A percentile compares a stretch with the other conserved stretches of the same genome.
These are phyloP conservation scores for Candida mattraensis DNA, from an alignment of 805 yeast species.

Conservation along the genomic window DNA sequence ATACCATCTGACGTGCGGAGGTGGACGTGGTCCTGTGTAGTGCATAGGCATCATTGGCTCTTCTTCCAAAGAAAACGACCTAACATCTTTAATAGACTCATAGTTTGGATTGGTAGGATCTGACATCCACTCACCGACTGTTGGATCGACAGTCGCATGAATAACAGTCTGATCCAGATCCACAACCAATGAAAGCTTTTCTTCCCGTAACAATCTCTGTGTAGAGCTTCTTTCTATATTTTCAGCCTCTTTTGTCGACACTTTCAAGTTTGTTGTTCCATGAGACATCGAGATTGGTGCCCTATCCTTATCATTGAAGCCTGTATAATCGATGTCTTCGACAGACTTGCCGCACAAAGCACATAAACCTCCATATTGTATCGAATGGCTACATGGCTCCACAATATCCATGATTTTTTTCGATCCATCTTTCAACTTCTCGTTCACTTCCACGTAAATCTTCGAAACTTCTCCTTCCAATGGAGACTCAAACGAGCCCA, in stretches of 20 bases:
- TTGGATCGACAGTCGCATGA: slow-evolving; percentile 97
- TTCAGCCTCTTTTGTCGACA: slow-evolving; percentile 83
- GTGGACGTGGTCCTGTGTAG: slow-evolving; percentile 60
- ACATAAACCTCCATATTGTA: slow-evolving; percentile 93
- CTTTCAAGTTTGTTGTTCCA: slow-evolving; percentile 79
- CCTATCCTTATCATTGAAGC: slow-evolving; percentile 63
- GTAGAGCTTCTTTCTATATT: slow-evolving; percentile 73
- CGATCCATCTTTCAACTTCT: slow-evolving; percentile 52
- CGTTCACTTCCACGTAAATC: slow-evolving; percentile 55
- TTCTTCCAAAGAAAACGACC: slow-evolving; percentile 75
- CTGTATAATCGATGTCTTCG: slow-evolving; percentile 72
- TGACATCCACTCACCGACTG: slow-evolving; percentile 93
- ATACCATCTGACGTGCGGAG: slow-evolving; percentile 73
- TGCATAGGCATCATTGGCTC: slow-evolving; percentile 58
- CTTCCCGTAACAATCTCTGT: slow-evolving; percentile 54
- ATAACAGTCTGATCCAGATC: slow-evolving; percentile 97
- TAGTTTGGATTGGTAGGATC: slow-evolving; percentile 86
- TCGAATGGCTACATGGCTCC: slow-evolving; percentile 90
- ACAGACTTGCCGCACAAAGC: slow-evolving; percentile 87
- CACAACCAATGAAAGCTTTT: slow-evolving; percentile 84
- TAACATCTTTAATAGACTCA: slow-evolving; percentile 79
- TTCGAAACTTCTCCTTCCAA: slow-evolving; percentile 64
- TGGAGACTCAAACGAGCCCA: slow-evolving; percentile 82
- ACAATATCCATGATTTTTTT: slow-evolving; percentile 51
- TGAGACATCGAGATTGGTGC: slow-evolving; percentile 90